phyloP scores from a whole-genome alignment of 768 basidiomycete species.

The Hypsizygus marmoreus region DNA sequence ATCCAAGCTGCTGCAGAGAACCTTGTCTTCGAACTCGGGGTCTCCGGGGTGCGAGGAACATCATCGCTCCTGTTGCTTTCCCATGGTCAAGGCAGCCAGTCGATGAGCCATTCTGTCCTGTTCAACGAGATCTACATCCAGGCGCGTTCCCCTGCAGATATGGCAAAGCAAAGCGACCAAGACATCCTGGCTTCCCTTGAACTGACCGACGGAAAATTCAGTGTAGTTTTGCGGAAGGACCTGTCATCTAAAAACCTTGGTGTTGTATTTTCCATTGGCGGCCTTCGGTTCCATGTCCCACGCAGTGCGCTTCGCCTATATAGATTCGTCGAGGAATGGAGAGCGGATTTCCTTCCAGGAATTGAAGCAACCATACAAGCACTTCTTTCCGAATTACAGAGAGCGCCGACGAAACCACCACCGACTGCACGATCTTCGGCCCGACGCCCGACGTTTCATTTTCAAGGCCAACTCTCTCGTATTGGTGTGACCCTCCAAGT shows the following conservation, averaged over 20 bases:
- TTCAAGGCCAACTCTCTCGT: constrained; percentile 54
- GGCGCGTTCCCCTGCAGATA: constrained; percentile 53
- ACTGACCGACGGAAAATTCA: constrained; percentile 48
- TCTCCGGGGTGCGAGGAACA: constrained; percentile 39
- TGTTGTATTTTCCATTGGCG: constrained; percentile 44
- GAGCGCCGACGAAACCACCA: constrained; percentile 37
- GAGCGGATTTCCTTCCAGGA: constrained; percentile 73
- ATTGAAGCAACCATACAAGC: constrained; percentile 68
- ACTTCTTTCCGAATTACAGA: constrained; percentile 63
- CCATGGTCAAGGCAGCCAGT: constrained; percentile 33
- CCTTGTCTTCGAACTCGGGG: constrained; percentile 61
- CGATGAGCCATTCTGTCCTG: constrained; percentile 47
- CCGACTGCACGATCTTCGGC: constrained; percentile 30
- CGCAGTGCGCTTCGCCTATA: constrained; percentile 81
- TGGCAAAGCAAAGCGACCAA: constrained; percentile 41
- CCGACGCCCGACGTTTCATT: constrained; percentile 38
- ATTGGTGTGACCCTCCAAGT: constrained; percentile 71
- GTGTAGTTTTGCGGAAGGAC: constrained; percentile 50
- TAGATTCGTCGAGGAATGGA: constrained; percentile 82
- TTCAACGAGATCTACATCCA: constrained; percentile 58
- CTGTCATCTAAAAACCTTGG: constrained; percentile 39
- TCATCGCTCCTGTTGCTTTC: constrained; percentile 35
- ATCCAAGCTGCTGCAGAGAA: constrained; percentile 73
- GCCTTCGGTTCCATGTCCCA: constrained; percentile 62
- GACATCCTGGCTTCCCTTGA: constrained; percentile 65